Conservation (phyloP, 495 filamentous ascomycete genomes). For the Talaromyces nanjingensis region DNA sequence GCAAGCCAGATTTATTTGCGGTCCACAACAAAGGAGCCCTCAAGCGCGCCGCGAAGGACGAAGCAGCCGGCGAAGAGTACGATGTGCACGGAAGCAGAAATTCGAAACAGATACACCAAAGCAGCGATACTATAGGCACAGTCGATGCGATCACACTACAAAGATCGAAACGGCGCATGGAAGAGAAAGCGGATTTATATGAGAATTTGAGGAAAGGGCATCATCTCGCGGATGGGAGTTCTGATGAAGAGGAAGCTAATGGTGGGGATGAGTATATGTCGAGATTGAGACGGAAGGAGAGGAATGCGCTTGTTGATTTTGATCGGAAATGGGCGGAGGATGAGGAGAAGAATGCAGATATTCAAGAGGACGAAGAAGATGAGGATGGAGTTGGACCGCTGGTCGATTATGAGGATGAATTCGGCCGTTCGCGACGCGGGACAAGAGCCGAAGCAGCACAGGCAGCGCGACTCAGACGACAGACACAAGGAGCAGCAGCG, state of each 20-base stretch:
- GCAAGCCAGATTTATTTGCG: slow-evolving; percentile 65
- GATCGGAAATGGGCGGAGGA: slow-evolving; percentile 86
- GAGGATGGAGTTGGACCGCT: slow-evolving; percentile 48
- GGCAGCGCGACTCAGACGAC: slow-evolving; percentile 44
- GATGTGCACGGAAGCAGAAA: slow-evolving; percentile 21
- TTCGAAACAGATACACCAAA: slow-evolving; percentile 26
- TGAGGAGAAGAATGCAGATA: slow-evolving; percentile 32
- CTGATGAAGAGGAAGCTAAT: slow-evolving; percentile 28
- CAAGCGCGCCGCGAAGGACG: slow-evolving; percentile 51
- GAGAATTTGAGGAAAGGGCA: slow-evolving; percentile 72
- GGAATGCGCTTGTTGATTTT: slow-evolving; percentile 73
- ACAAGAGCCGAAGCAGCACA: slow-evolving; percentile 56
- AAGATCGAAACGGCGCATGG: slow-evolving; percentile 70
- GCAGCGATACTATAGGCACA: slow-evolving; percentile 29
- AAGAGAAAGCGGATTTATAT: slow-evolving; percentile 81
- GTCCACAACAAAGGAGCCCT: slow-evolving; percentile 62
- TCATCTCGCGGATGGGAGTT: slow-evolving; percentile 27
- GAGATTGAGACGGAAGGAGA: slow-evolving; percentile 31
- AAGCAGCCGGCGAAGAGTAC: slow-evolving; percentile 20
- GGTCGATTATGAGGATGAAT: slow-evolving; percentile 82
- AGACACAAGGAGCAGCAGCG: slow-evolving; percentile 25
- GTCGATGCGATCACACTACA: slow-evolving; percentile 40
- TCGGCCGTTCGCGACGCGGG: slow-evolving; percentile 67
- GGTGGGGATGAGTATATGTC: slow-evolving; percentile 40
- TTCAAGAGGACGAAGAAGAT: slow-evolving; percentile 25